phyloP scores from a whole-genome alignment of 768 basidiomycete species.

The Arthromyces matolae region DNA sequence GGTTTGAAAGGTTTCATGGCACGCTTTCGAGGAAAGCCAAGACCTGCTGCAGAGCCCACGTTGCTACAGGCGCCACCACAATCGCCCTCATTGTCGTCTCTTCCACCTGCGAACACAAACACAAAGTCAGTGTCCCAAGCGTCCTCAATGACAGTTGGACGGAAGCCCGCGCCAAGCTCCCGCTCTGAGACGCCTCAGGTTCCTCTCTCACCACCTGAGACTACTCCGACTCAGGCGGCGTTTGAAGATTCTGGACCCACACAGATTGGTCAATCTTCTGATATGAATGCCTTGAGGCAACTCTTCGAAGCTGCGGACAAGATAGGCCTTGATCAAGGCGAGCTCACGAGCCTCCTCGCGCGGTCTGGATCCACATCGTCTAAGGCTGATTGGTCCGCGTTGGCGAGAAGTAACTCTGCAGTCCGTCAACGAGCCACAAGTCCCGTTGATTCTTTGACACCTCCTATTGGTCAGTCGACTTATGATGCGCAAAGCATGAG shows the following conservation, averaged over 20 bases:
- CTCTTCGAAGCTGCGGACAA: slow-evolving; percentile 73
- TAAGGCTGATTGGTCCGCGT: slow-evolving; percentile 42
- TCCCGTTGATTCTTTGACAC: slow-evolving; percentile 24
- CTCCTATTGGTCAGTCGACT: slow-evolving; percentile 10
- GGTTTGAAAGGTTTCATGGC: slow-evolving; percentile 81
- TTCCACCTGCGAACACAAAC: slow-evolving; percentile 27
- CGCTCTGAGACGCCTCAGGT: slow-evolving; percentile 12
- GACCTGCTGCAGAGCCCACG: slow-evolving; percentile 32
- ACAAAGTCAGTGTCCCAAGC: slow-evolving; percentile 29
- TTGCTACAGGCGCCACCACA: slow-evolving; percentile 24
- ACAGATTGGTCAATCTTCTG: slow-evolving; percentile 27
- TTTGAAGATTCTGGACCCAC: slow-evolving; percentile 8
- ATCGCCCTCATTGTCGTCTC: slow-evolving; percentile 26
- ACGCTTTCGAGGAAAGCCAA: slow-evolving; percentile 58
- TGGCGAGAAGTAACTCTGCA: slow-evolving; percentile 42
- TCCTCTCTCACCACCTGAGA: not conserved
- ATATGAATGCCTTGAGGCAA: slow-evolving; percentile 46
- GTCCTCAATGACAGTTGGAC: slow-evolving; percentile 12
- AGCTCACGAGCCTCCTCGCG: slow-evolving; percentile 64
- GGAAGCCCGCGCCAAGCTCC: slow-evolving; percentile 28
- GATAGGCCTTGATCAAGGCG: slow-evolving; percentile 71
- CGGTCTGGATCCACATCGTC: slow-evolving; percentile 70
- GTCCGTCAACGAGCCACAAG: slow-evolving; percentile 25
- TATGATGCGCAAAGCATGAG: slow-evolving; percentile 14
- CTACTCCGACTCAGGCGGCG: slow-evolving; percentile 11